Evolutionary conservation across 108 stramenopile genomes (phyloP).

Genomic region (Aurantiochytrium sp.): DNA sequence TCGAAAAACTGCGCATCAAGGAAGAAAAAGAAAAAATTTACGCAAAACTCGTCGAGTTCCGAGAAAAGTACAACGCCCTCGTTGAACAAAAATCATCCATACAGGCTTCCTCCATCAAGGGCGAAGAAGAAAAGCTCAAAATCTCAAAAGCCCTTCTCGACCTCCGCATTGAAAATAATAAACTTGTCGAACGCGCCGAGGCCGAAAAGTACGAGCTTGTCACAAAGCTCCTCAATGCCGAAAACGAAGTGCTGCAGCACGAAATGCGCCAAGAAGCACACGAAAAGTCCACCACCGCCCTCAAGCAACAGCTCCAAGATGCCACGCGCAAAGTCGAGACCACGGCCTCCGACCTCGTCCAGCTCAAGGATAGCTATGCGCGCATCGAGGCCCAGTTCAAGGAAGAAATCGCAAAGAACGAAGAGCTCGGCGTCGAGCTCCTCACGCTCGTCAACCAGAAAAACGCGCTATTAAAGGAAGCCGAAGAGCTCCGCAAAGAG

Average conservation of each 20-base stretch:
- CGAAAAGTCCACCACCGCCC: neutral
- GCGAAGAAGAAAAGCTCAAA: conserved; percentile 17
- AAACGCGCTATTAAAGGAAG: neutral
- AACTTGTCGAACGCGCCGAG: neutral
- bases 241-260: conserved; percentile 1
- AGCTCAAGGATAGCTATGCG: neutral
- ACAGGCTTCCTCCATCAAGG: neutral
- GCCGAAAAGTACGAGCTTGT: conserved; percentile 14
- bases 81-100: neutral
- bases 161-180: conserved; percentile 4
- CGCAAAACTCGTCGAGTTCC: neutral
- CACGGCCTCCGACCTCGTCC: neutral
- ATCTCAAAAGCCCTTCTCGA: neutral
- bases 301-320: neutral
- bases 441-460: conserved; percentile 15
- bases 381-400: conserved; percentile 8
- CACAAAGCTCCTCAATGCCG: neutral
- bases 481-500: conserved; percentile 16
- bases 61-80: neutral
- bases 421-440: conserved; percentile 7
- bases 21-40: conserved; percentile 14
- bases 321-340: neutral
- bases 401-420: neutral
- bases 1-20: conserved; percentile 8
- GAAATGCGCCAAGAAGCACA: neutral